Conservation (phyloP, 352 stramenopile genomes). For the Globisporangium emineosum region DNA sequence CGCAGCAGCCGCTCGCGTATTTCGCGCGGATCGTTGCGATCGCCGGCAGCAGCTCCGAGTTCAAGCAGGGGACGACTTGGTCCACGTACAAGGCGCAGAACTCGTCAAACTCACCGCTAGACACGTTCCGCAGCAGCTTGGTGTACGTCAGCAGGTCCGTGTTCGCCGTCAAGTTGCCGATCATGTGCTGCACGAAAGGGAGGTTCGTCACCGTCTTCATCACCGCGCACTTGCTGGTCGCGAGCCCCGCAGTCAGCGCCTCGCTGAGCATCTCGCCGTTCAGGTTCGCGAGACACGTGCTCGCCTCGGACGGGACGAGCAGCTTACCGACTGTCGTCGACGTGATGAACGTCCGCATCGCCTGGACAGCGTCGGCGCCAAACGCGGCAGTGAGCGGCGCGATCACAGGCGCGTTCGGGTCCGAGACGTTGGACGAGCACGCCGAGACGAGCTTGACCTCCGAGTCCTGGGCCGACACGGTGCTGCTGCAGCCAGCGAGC, state of each 20-base stretch:
- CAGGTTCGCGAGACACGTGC: conserved; percentile 58
- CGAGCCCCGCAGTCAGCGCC: conserved; percentile 29
- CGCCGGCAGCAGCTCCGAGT: conserved; percentile 47
- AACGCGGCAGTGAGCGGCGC: conserved; percentile 19
- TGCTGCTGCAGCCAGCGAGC: background rate
- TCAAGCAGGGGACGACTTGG: conserved; percentile 46
- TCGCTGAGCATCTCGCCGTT: conserved; percentile 45
- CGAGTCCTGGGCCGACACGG: background rate
- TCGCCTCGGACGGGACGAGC: conserved; percentile 38
- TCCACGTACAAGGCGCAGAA: conserved; percentile 51
- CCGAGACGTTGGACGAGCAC: conserved; percentile 22
- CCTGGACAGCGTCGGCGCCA: conserved; percentile 17
- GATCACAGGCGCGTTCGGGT: conserved; percentile 25
- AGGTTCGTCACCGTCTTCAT: conserved; percentile 34
- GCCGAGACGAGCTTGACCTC: conserved; percentile 16
- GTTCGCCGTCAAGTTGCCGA: conserved; percentile 35
- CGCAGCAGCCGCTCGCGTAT: conserved; percentile 48
- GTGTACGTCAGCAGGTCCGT: conserved; percentile 26
- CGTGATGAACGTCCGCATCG: conserved; percentile 23
- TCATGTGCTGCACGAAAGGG: conserved; percentile 37
- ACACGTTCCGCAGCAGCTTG: conserved; percentile 26
- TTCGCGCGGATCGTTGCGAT: conserved; percentile 47
- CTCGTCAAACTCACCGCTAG: conserved; percentile 37
- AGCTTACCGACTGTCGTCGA: conserved; percentile 32
- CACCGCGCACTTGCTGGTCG: conserved; percentile 31